These are phyloP conservation scores for Leccinellum rugosiceps DNA, from an alignment of 768 basidiomycete species.

Conservation along the genomic window DNA sequence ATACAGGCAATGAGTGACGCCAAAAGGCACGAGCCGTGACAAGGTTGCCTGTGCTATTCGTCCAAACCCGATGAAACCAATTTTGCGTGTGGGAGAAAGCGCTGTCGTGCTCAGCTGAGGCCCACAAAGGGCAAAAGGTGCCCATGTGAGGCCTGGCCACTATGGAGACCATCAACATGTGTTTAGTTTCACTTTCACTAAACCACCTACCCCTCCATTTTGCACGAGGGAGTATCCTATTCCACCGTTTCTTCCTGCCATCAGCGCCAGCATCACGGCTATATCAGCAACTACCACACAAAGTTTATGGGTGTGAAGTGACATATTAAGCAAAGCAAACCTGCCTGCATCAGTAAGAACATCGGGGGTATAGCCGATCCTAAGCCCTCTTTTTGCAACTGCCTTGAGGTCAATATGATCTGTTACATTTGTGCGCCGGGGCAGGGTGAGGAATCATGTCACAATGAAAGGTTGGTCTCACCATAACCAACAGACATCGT, in stretches of 20 bases:
- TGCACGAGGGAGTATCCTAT: constrained; percentile 63
- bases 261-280: constrained; percentile 85
- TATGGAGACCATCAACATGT: constrained; percentile 26
- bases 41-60: constrained; percentile 88
- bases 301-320: neutral
- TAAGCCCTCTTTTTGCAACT: constrained; percentile 57
- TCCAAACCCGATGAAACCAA: constrained; percentile 93
- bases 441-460: neutral
- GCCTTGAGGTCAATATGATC: constrained; percentile 77
- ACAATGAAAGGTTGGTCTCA: constrained; percentile 28
- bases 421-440: constrained; percentile 27
- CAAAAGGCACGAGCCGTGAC: constrained; percentile 77
- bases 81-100: constrained; percentile 54
- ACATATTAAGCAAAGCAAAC: constrained; percentile 1
- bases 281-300: constrained; percentile 79
- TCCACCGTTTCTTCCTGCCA: constrained; percentile 84
- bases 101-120: constrained; percentile 64
- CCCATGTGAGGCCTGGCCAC: constrained; percentile 82
- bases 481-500: constrained; percentile 93
- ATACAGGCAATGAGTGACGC: constrained; percentile 73
- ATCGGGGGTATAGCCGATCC: constrained; percentile 89
- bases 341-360: constrained; percentile 88
- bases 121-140: constrained; percentile 83
- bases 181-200: neutral
- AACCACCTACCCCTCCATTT: constrained; percentile 54